Evolutionary conservation across 192 early-diverging fungal species (phyloP).

Genomic region (Umbelopsis sp.): DNA sequence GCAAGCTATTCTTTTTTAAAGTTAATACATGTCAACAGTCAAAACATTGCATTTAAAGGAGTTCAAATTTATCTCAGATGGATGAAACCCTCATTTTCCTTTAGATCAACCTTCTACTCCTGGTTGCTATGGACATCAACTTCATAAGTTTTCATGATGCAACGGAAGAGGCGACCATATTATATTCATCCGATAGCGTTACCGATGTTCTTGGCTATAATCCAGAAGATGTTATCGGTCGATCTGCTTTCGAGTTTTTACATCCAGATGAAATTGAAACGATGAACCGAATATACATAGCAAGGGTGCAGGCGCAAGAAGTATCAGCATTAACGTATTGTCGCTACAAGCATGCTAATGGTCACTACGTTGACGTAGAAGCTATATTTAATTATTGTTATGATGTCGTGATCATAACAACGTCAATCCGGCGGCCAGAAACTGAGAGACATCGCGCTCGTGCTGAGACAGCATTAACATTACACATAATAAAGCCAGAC

Average conservation of each 20-base stretch:
- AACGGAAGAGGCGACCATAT: conserved; percentile 32
- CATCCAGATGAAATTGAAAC: conserved; percentile 43
- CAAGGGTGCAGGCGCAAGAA: conserved; percentile 40
- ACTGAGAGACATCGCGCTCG: background rate
- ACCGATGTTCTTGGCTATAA: conserved; percentile 46
- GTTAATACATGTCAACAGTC: too few relatives aligned
- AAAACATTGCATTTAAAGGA: too few relatives aligned
- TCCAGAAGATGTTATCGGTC: conserved; percentile 47
- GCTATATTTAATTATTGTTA: conserved; percentile 34
- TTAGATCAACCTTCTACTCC: background rate
- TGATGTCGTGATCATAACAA: conserved; percentile 24
- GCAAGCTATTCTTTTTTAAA: too few relatives aligned
- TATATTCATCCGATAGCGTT: conserved; percentile 47
- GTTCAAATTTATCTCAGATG: background rate
- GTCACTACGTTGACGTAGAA: conserved; percentile 27
- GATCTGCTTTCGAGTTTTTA: conserved; percentile 39
- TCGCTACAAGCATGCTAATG: conserved; percentile 44
- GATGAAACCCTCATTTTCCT: background rate
- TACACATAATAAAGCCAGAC: conserved; percentile 11
- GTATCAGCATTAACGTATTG: conserved; percentile 41
- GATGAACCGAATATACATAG: conserved; percentile 37
- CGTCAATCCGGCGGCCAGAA: conserved; percentile 2
- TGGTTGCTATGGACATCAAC: conserved; percentile 11
- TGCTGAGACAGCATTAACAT: conserved; percentile 2
- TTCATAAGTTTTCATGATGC: conserved; percentile 45